Base-by-base conservation (phyloP, 2,329 filamentous ascomycete genomes). In the Dactylellina parvicollis region DNA sequence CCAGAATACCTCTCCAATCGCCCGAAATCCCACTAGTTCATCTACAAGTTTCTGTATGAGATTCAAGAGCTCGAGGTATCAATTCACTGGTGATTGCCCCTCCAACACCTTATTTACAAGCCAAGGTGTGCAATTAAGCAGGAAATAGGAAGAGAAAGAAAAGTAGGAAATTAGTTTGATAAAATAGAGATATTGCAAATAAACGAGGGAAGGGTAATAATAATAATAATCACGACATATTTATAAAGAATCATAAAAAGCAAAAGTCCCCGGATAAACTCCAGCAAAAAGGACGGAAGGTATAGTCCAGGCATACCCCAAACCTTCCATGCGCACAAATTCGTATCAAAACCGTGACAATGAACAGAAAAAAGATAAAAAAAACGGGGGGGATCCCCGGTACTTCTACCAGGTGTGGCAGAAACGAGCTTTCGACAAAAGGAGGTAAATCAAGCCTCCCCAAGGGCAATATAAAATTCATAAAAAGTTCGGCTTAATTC, bases 71-170 rank as follows among this genome's bases (percentile, higher is more conserved):
- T 28, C 14, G 30, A 16, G 18, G 18, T 54, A 50, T 50, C 14
- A 18, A 28, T 34, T 50, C 16, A 16, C 47, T 32, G 20, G 7
- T 32, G 30, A 38, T 5, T 38, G 16, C 34, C 28, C 52, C 22
- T 28, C n/a, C 18, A 56, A 42, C 36, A 56, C 22, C 32, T n/a
- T 56, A 42, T 56, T 28, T 56, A 42, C 52, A 56, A 32, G 18
- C 10, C 42, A 56, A 30, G 12, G 22, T 22, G 12, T n/a, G 22
- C 52, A 40, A 38, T 40, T 42, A 56, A n/a, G 34, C 3, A 32
- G 34, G 16, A 54, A 36, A 22, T 56, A 32, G 26, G 30, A 32
- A 66, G 20, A 32, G 26, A 42, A 34, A 36, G 10, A n/a, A 40
- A 50, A 28, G 2, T 7, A 22, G 42, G 8, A 20, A 40, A 62